Evolutionary conservation across 148 eudicot species (phyloP), one percentile per base, ranked within the genome.

Genomic region (Camellia granthamiana): DNA sequence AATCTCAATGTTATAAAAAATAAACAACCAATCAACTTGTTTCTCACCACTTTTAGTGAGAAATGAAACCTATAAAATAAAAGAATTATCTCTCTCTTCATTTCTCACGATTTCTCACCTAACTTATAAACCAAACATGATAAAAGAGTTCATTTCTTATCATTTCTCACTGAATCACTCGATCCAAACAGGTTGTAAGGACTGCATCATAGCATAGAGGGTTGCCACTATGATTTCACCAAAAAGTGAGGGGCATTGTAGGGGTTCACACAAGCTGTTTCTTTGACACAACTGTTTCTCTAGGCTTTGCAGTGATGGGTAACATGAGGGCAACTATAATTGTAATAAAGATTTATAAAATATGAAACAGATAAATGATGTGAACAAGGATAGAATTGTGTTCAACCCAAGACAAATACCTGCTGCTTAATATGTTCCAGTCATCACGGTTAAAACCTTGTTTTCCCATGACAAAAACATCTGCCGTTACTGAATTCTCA

Each of bases 401-500:
- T 69, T 76, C 72, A 8, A 82, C 55, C 55, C 9, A 62, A 81
- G 23, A 69, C 23, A 23, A 75, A 23, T 83, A 85, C 88, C 86
- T 82, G 82, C 41, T 68, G 72, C 80, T 56, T 18, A 64, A 51
- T 14, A 62, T 55, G 52, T 78, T 81, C 47, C 75, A 7, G 3
- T 68, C 69, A 19, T 84, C 87, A 72, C 61, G 87, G 60, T 75
- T 75, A 79, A 87, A 89, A 42, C 90, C 91, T 60, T 76, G 80
- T 72, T 64, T 84, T 66, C 91, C 91, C 58, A 44, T 69, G 10
- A 89, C 82, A 81, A 89, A 89, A 15, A 89, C 77, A 81, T 89
- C 91, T 13, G 90, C 90, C 18, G 91, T 87, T 16, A 87, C 83
- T 5, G 90, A 87, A 71, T 77, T 86, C 70, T 74, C 87, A 75